Conservation (phyloP, 1,284 basidiomycete genomes). For the Hemileia vastatrix region DNA sequence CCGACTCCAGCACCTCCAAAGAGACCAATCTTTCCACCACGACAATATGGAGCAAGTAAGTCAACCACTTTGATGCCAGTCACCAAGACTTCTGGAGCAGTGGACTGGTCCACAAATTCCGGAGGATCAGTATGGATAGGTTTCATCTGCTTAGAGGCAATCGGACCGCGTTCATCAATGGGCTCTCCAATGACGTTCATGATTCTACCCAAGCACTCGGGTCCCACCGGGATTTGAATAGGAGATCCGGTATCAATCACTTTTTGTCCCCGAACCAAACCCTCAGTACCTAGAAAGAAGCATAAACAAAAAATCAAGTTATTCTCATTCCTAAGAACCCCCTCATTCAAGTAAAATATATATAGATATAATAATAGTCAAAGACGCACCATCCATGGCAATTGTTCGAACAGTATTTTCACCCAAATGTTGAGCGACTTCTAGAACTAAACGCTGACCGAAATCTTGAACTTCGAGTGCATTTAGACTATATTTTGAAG, state of each 20-base stretch:
- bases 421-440: slow-evolving; percentile 79
- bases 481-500: slow-evolving; percentile 57
- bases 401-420: slow-evolving; percentile 84
- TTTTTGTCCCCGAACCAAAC: slow-evolving; percentile 97
- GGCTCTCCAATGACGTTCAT: slow-evolving; percentile 99
- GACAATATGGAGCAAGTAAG: slow-evolving; percentile 95
- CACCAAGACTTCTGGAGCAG: slow-evolving; percentile 93
- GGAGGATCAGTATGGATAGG: slow-evolving; percentile 97
- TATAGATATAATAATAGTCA: background rate
- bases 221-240: slow-evolving; percentile 92
- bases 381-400: slow-evolving; percentile 57
- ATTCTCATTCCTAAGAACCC: background rate
- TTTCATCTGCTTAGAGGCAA: slow-evolving; percentile 52
- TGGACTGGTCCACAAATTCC: slow-evolving; percentile 94
- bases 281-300: slow-evolving; percentile 60
- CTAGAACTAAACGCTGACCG: slow-evolving; percentile 56
- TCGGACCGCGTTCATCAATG: slow-evolving; percentile 97
- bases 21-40: slow-evolving; percentile 99
- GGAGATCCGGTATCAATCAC: slow-evolving; percentile 92
- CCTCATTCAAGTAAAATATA: background rate
- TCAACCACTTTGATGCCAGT: slow-evolving; percentile 99
- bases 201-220: slow-evolving; percentile 88
- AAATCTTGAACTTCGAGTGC: slow-evolving; percentile 94
- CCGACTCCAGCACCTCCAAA: slow-evolving; percentile 99
- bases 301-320: background rate